phyloP scores from a whole-genome alignment of 371 early-diverging fungal species.

The Apophysomyces sp. region DNA sequence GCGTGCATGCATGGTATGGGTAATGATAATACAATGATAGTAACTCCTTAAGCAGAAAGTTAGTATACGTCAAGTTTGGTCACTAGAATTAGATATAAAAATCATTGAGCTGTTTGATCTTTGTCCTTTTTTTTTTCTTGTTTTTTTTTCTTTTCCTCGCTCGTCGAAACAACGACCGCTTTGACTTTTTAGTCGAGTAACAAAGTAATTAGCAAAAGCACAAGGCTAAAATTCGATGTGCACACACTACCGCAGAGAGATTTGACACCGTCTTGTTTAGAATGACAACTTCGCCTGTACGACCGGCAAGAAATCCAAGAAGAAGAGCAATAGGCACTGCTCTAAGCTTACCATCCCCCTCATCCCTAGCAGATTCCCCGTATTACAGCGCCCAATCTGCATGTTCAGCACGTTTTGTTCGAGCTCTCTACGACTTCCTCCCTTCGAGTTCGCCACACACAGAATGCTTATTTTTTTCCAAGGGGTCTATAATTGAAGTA shows the following conservation, averaged over 20 bases:
- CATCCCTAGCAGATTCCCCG: slow-evolving; percentile 9
- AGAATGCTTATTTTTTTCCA: slow-evolving; percentile 40
- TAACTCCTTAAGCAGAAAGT: neutral
- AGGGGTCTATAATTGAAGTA: slow-evolving; percentile 53
- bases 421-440: slow-evolving; percentile 48
- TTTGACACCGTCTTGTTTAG: neutral
- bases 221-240: neutral
- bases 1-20: neutral
- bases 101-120: neutral
- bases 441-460: slow-evolving; percentile 39
- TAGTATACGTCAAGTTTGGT: neutral
- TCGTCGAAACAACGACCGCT: neutral
- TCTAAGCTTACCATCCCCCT: slow-evolving; percentile 53
- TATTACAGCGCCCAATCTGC: neutral
- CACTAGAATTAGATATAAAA: neutral
- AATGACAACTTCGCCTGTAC: neutral
- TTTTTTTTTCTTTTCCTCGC: neutral
- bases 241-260: neutral
- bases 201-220: neutral
- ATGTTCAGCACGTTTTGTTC: slow-evolving; percentile 38
- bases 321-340: slow-evolving; percentile 52
- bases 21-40: slow-evolving; percentile 1
- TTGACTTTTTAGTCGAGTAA: neutral
- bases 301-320: slow-evolving; percentile 33
- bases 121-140: neutral